Evolutionary conservation across 768 basidiomycete genomes (phyloP), one percentile per base, ranked within the genome.

Genomic region (Mycena galericulata): DNA sequence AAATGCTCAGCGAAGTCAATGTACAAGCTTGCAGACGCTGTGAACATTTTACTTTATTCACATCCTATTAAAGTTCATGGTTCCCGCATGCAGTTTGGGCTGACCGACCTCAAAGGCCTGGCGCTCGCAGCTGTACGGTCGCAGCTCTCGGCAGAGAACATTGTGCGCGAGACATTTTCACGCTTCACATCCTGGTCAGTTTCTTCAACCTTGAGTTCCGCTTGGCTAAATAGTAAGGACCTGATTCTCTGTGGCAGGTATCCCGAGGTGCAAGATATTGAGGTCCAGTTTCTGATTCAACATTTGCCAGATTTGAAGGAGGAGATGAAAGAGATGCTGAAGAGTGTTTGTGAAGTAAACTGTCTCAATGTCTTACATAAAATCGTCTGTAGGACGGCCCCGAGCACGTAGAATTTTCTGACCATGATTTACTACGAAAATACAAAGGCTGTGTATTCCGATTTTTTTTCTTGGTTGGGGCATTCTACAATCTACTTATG

Each of bases 1-100:
- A 18, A 41, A 27, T 67, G 62, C 14, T 71, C 70, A 0, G 43
- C 66, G 2, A 71, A 71, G 38, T 71, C 70, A 3, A 71, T 71
- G 70, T 71, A 68, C 15, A 62, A 17, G 40, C 43, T 68, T 9
- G 67, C 67, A 3, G 61, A 68, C n/a, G 32, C 26, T 24, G 67
- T 62, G 30, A 51, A 22, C 1, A 7, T 12, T 26, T 36, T 34
- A 36, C 3, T n/a, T 18, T 45, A 15, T 41, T 14, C 14, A 20
- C 12, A 20, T 18, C 9, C 24, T 9, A 40, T 27, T 32, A 17
- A 36, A 55, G 18, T 22, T 24, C 17, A 46, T n/a, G n/a, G 29
- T 11, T 20, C 18, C 4, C 10, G 9, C 4, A 22, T 38, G 0
- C 27, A 71, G 69, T 55, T 59, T 17, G 69, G 49, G 14, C 29